Evolutionary conservation across 352 stramenopile genomes (phyloP), one percentile per base, ranked within the genome.

Genomic region (Globisporangium polare): DNA sequence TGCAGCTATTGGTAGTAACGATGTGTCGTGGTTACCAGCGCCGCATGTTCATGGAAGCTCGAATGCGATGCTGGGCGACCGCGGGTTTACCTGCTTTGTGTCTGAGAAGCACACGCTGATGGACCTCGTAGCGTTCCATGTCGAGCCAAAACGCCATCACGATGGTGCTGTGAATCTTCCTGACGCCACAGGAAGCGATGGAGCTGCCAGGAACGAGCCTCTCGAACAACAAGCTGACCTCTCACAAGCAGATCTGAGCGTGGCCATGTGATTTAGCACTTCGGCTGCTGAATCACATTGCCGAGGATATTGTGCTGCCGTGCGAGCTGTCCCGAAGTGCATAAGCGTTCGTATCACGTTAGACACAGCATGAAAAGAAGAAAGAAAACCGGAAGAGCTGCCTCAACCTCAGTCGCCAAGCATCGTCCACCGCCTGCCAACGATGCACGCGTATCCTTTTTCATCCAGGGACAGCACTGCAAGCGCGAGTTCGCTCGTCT

Each of bases 41-140:
- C 42, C 73, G 18, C 75, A 77, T 41, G 52, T 67, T 0, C 74
- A 83, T 52, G 51, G 52, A 51, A 77, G 72, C 39, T 66, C 26
- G 49, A 86, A 86, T 53, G 66, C 69, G 0, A 49, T 83, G 57
- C 33, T 73, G 2, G 52, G 63, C n/a, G 31, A 45, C 2, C 42
- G 20, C 9, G 56, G 39, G 1, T 70, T 63, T 63, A 73, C 65
- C 7, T 86, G 71, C 54, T 64, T 50, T 0, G 47, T 18, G 9
- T 59, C 56, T 27, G 35, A 39, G 8, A 43, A 66, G 17, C 46
- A 65, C 35, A 52, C 63, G 4, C 69, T 68, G 22, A 29, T 88
- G 27, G 67, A 78, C n/a, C 57, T 88, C 37, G 60, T 62, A 1
- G 57, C 62, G 2, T 62, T 83, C 24, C 47, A 54, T 46, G 27